Conservation (phyloP, 2,329 filamentous ascomycete species). For the Neofusicoccum umdonicola region DNA sequence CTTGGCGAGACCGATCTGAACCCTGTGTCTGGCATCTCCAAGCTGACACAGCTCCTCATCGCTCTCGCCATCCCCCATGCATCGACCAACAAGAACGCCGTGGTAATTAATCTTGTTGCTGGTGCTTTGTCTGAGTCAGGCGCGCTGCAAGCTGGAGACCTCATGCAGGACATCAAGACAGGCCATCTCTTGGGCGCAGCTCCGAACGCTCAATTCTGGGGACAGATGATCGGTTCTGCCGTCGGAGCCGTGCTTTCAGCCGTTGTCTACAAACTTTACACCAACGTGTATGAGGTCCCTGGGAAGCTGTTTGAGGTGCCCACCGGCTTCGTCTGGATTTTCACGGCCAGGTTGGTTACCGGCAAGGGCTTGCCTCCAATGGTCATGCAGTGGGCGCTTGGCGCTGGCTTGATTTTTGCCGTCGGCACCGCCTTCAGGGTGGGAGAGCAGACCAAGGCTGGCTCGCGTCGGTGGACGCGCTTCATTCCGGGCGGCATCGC, state of each 20-base stretch:
- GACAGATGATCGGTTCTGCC: slow-evolving; percentile 86
- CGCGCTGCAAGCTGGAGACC: slow-evolving; percentile 89
- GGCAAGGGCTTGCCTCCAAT: slow-evolving; percentile 82
- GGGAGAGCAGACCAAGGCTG: slow-evolving; percentile 32
- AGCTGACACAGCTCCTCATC: slow-evolving; percentile 93
- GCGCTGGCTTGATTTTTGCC: slow-evolving; percentile 72
- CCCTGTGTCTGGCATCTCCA: slow-evolving; percentile 93
- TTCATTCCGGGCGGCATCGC: slow-evolving; percentile 91
- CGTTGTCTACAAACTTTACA: slow-evolving; percentile 85
- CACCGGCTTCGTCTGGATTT: slow-evolving; percentile 95
- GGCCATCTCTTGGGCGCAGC: slow-evolving; percentile 89
- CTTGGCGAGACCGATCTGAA: slow-evolving; percentile 87
- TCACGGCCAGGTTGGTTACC: slow-evolving; percentile 89
- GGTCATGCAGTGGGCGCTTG: slow-evolving; percentile 76
- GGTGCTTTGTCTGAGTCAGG: slow-evolving; percentile 84
- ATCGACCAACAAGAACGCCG: slow-evolving; percentile 66
- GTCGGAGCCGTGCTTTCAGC: slow-evolving; percentile 84
- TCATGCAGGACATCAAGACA: slow-evolving; percentile 97
- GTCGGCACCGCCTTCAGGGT: slow-evolving; percentile 67
- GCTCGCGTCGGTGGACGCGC: slow-evolving; percentile 59
- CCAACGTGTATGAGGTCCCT: slow-evolving; percentile 83
- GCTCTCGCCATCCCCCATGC: slow-evolving; percentile 80
- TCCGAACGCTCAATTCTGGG: slow-evolving; percentile 94
- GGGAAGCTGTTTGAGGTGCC: slow-evolving; percentile 90
- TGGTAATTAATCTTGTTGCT: slow-evolving; percentile 93